Conservation (phyloP, 2,329 filamentous ascomycete species). For the Colletotrichum echinochloae region DNA sequence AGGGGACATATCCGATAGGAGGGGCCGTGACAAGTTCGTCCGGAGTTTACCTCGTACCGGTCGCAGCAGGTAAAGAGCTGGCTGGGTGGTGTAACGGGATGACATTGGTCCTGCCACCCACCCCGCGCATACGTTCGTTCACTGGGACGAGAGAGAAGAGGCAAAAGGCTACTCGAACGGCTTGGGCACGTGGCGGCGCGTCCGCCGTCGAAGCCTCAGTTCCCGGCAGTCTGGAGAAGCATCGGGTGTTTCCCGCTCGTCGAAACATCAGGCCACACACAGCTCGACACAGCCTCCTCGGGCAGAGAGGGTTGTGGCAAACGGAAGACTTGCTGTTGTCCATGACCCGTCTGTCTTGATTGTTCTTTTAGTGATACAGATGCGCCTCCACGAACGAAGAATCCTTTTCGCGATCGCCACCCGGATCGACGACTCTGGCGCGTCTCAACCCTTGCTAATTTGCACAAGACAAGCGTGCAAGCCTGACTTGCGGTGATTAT, state of each 20-base stretch:
- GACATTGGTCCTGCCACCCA: conserved; percentile 1
- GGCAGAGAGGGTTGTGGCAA: conserved; percentile 11
- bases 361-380: conserved; percentile 18
- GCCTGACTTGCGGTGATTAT: conserved; percentile 33
- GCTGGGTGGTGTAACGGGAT: neutral
- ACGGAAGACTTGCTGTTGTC: neutral
- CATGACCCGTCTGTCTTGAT: conserved; percentile 19
- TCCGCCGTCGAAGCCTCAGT: conserved; percentile 1
- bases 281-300: conserved; percentile 7
- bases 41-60: conserved; percentile 13
- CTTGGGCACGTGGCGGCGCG: conserved; percentile 29
- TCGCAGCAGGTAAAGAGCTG: conserved; percentile 15
- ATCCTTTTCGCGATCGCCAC: conserved; percentile 26
- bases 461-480: neutral
- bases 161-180: conserved; percentile 11
- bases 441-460: conserved; percentile 9
- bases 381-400: conserved; percentile 18
- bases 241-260: conserved; percentile 15
- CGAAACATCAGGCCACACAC: conserved; percentile 33
- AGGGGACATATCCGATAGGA: conserved; percentile 10
- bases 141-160: neutral
- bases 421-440: conserved; percentile 6
- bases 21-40: conserved; percentile 17
- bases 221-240: conserved; percentile 30
- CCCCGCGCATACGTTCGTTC: neutral